Conservation (phyloP, 345 rosid genomes). For the Acer saccharum region DNA sequence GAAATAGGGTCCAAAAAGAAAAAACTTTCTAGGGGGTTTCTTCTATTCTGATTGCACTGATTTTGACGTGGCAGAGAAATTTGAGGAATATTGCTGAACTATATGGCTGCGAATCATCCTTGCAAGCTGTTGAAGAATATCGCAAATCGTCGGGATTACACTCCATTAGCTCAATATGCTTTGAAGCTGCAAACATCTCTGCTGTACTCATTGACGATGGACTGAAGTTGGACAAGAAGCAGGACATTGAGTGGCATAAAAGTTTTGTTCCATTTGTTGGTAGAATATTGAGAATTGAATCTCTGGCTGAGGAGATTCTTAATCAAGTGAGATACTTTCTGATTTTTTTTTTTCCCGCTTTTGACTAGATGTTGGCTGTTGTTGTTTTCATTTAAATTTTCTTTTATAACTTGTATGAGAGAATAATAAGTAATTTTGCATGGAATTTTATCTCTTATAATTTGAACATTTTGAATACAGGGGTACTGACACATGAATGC, state of each 20-base stretch:
- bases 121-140: slow-evolving; percentile 65
- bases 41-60: not conserved
- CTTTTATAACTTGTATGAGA: not conserved
- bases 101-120: slow-evolving; percentile 63
- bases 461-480: not conserved
- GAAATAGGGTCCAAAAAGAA: too few species aligned
- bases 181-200: slow-evolving; percentile 73
- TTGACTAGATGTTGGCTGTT: not conserved
- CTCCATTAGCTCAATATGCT: slow-evolving; percentile 60
- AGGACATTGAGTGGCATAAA: slow-evolving; percentile 71
- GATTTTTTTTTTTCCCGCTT: not conserved
- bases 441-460: not conserved
- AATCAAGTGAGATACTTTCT: slow-evolving; percentile 45
- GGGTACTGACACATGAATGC: not conserved
- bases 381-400: not conserved
- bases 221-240: slow-evolving; percentile 71
- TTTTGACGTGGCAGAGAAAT: slow-evolving; percentile 59
- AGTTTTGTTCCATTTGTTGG: slow-evolving; percentile 67
- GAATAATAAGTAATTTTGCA: not conserved
- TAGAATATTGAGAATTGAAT: slow-evolving; percentile 78
- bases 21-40: not conserved
- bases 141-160: slow-evolving; percentile 61
- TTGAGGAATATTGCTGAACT: slow-evolving; percentile 73
- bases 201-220: slow-evolving; percentile 92
- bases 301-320: slow-evolving; percentile 79